Percentiles rank a stretch among this genome's conserved stretches.
These are phyloP conservation scores for Teratosphaeria viscida DNA, from an alignment of 2,329 filamentous ascomycete species.

Conservation along the genomic window DNA sequence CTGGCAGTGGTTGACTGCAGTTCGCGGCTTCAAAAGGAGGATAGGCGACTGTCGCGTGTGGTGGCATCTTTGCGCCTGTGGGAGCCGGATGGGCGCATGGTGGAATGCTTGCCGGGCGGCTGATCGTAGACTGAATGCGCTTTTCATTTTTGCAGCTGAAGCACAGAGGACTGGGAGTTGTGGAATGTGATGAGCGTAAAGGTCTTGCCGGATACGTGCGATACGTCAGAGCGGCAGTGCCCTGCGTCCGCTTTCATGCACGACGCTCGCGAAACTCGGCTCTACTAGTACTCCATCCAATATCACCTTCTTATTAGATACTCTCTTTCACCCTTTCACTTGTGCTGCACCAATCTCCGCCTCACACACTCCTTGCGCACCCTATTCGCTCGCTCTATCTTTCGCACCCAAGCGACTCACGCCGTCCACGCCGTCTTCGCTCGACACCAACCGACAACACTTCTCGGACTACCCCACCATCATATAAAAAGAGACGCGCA, in stretches of 20 bases:
- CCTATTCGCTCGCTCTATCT: neutral
- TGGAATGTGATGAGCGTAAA: neutral
- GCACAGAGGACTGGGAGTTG: neutral
- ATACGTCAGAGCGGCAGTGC: neutral
- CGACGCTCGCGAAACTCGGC: neutral
- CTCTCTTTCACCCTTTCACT: neutral
- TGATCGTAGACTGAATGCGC: neutral
- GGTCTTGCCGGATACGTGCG: neutral
- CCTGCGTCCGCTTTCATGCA: neutral
- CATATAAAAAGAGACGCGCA: neutral
- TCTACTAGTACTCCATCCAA: neutral
- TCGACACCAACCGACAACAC: neutral
- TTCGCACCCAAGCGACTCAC: neutral
- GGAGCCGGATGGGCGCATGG: conserved; percentile 1
- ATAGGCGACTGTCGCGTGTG: conserved; percentile 6
- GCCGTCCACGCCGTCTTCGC: neutral
- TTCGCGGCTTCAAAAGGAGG: conserved; percentile 5
- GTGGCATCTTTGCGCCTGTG: conserved; percentile 12
- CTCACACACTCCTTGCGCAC: neutral
- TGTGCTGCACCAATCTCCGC: neutral
- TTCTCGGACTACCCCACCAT: neutral
- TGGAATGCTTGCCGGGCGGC: neutral
- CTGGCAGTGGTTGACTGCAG: neutral
- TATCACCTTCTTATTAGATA: neutral
- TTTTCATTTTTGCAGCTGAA: neutral